A percentile compares a stretch with the other conserved stretches of the same genome.
These are phyloP conservation scores for Adansonia madagascariensis DNA, from an alignment of 441 rosid species.

Conservation along the genomic window DNA sequence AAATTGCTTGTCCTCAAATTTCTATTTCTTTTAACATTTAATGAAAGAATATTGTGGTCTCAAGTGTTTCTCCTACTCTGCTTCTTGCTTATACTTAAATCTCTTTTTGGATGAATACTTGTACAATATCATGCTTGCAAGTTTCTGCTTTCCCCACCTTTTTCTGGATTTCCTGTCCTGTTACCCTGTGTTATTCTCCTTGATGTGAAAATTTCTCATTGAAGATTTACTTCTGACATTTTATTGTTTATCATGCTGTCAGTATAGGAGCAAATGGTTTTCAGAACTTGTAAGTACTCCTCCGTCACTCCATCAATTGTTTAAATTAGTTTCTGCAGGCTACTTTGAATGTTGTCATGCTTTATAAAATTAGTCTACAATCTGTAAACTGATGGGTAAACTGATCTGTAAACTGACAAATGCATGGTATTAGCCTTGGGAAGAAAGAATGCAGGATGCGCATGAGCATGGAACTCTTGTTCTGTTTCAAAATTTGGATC, in stretches of 20 bases:
- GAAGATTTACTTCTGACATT: constrained; percentile 30
- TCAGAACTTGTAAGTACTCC: constrained; percentile 58
- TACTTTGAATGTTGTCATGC: constrained; percentile 9
- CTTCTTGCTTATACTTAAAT: neutral
- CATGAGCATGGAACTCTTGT: constrained; percentile 56
- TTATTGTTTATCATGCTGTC: constrained; percentile 40
- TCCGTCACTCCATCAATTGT: constrained; percentile 20
- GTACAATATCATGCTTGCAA: neutral
- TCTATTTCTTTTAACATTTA: neutral
- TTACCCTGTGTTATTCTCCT: constrained; percentile 14
- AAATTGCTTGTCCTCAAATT: neutral
- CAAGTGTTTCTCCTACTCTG: neutral
- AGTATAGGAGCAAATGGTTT: constrained; percentile 80
- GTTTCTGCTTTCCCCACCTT: neutral
- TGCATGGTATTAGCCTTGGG: constrained; percentile 66
- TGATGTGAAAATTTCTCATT: constrained; percentile 10
- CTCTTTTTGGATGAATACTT: neutral
- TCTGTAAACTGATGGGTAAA: constrained; percentile 11
- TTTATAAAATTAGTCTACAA: constrained; percentile 3
- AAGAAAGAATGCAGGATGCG: constrained; percentile 58
- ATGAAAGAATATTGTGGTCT: neutral
- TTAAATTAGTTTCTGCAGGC: neutral
- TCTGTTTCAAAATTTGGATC: constrained; percentile 77
- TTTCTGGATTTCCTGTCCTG: neutral
- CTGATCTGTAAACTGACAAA: constrained; percentile 5